Evolutionary conservation across 805 yeast species (phyloP), one percentile per base, ranked within the genome.

Genomic region (Teunomyces pallodes): DNA sequence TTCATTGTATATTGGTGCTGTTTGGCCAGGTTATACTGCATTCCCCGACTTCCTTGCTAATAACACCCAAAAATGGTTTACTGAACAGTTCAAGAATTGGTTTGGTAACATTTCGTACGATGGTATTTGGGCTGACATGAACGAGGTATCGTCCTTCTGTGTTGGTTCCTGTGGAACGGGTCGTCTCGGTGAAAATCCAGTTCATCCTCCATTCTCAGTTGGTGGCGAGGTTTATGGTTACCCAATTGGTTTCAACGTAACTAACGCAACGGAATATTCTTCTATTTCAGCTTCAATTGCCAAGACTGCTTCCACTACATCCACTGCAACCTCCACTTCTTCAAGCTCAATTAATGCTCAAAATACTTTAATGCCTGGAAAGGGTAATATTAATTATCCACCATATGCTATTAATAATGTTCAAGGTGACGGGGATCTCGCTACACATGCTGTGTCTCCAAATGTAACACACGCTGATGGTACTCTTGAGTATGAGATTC

Each of bases 351-450:
- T 48, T 20, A 51, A 54, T 42, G 45, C 58, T 17, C 33, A 27
- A 45, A 60, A 61, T 43, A 54, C 55, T 30, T 39, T 53, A 17
- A 49, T 49, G n/a, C 58, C 64, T 50, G 55, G 61, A 1, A 58
- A 58, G 47, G 60, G 68, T n/a, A 66, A 63, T 43, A 50, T 66
- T 45, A 59, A 61, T 47, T 62, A 61, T 49, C 70, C 70, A n/a
- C 70, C 70, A 13, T 66, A 66, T 48, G 66, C 62, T 9, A 62
- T 66, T 48, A 59, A 63, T 48, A 53, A 64, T 49, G 48, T 36
- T 14, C 66, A 63, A 47, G 62, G 54, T 12, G 50, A 54, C 36
- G 55, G 50, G 30, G 62, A 58, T 43, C 45, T 58, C 24, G 62
- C 62, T 9, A 50, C 55, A 5, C 66, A 62, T 46, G 63, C 54